These are phyloP conservation scores for Leishmania gerbilli DNA, from an alignment of 208 protist species.

Conservation along the genomic window DNA sequence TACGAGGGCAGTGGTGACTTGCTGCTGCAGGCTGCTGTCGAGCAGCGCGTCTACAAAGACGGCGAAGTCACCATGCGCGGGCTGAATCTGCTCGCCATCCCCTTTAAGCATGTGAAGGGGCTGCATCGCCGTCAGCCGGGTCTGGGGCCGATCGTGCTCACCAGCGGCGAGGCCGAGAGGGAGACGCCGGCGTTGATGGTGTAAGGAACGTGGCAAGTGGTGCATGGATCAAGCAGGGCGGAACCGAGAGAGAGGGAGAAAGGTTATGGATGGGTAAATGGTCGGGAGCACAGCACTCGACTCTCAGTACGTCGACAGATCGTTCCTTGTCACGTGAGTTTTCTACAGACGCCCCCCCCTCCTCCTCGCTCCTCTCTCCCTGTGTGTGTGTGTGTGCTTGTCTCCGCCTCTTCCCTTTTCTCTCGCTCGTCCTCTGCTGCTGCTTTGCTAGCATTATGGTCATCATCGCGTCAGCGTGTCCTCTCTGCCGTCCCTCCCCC, in stretches of 20 bases:
- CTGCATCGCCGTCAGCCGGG: constrained; percentile 64
- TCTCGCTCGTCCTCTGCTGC: background rate
- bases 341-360: too few relatives aligned
- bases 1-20: constrained; percentile 79
- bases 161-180: constrained; percentile 16
- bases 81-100: constrained; percentile 66
- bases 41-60: constrained; percentile 73
- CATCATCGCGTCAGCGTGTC: background rate
- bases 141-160: constrained; percentile 34
- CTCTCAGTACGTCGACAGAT: background rate
- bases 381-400: background rate
- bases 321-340: background rate
- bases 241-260: background rate
- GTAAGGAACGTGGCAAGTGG: background rate
- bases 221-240: constrained; percentile 1
- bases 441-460: background rate
- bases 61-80: constrained; percentile 52
- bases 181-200: constrained; percentile 13
- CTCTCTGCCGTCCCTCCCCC: background rate
- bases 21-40: constrained; percentile 61
- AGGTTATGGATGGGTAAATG: background rate
- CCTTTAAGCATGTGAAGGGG: constrained; percentile 64
- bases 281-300: background rate
- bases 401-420: background rate
- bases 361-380: background rate